Evolutionary conservation across 352 stramenopile species (phyloP).

Genomic region (Phytophthora sp.): DNA sequence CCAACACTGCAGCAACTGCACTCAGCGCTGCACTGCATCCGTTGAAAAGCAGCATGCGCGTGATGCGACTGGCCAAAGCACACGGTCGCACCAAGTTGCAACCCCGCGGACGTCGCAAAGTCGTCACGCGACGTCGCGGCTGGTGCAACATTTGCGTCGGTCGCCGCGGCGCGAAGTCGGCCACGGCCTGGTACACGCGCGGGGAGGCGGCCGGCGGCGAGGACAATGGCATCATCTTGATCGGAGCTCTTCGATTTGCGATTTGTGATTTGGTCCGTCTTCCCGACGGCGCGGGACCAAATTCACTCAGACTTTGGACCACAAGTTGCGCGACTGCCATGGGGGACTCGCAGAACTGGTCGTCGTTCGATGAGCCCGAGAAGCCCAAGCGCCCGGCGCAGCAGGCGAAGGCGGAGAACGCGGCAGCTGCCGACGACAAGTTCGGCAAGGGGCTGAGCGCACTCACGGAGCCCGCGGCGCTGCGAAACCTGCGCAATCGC

Average conservation of each 20-base stretch:
- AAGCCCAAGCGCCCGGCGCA: slow-evolving; percentile 27
- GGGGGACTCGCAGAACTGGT: slow-evolving; percentile 85
- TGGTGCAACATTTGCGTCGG: not conserved
- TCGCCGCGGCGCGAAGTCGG: slow-evolving; percentile 1
- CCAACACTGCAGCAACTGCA: slow-evolving; percentile 15
- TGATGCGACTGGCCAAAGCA: slow-evolving; percentile 25
- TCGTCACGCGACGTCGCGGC: slow-evolving; percentile 9
- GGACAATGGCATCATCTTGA: slow-evolving; percentile 19
- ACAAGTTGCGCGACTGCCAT: slow-evolving; percentile 39
- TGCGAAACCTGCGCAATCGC: slow-evolving; percentile 68
- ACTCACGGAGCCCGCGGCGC: slow-evolving; percentile 39
- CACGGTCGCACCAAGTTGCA: slow-evolving; percentile 35
- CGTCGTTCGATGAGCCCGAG: slow-evolving; percentile 69
- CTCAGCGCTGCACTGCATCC: slow-evolving; percentile 31
- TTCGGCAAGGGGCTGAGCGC: slow-evolving; percentile 3
- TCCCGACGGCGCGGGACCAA: not conserved
- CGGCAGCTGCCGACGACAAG: not conserved
- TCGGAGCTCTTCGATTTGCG: not conserved
- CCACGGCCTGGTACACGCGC: slow-evolving; percentile 21
- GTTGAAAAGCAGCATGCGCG: slow-evolving; percentile 36
- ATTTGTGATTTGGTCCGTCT: slow-evolving; percentile 8
- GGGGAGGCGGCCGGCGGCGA: slow-evolving; percentile 16
- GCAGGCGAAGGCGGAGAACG: not conserved
- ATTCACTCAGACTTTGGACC: not conserved
- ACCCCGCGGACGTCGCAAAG: slow-evolving; percentile 11